Conservation (phyloP, 2,329 filamentous ascomycete species). For the Fusarium keratoplasticum region DNA sequence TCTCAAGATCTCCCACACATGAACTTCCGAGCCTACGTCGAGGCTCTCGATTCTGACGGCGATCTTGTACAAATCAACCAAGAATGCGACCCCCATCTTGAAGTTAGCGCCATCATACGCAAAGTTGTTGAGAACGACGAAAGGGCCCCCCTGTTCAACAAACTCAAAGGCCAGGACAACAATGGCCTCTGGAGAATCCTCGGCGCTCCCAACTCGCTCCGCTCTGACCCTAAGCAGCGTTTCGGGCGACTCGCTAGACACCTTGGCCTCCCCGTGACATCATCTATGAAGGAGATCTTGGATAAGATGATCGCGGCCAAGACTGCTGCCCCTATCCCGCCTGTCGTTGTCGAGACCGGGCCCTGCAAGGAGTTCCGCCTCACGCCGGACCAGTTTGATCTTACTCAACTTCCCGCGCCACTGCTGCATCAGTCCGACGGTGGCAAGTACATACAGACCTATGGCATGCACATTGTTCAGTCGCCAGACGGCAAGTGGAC, state of each 20-base stretch:
- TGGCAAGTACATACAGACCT: constrained; percentile 63
- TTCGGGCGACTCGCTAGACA: constrained; percentile 58
- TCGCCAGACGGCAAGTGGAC: constrained; percentile 61
- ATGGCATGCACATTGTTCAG: constrained; percentile 61
- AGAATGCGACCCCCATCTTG: constrained; percentile 57
- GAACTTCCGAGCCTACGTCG: constrained; percentile 38
- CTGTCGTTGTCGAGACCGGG: constrained; percentile 47
- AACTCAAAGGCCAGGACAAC: constrained; percentile 55
- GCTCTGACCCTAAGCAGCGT: constrained; percentile 39
- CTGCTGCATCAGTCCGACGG: constrained; percentile 59
- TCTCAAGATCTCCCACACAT: constrained; percentile 33
- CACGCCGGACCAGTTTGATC: constrained; percentile 32
- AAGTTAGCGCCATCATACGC: constrained; percentile 60
- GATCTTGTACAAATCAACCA: constrained; percentile 59
- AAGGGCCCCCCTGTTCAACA: constrained; percentile 64
- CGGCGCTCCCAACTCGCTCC: constrained; percentile 54
- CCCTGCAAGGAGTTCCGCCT: constrained; percentile 34
- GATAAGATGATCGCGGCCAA: constrained; percentile 55
- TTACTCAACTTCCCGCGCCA: constrained; percentile 56
- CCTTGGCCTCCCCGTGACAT: constrained; percentile 50
- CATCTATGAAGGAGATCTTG: constrained; percentile 50
- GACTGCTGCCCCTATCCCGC: constrained; percentile 43
- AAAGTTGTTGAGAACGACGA: constrained; percentile 58
- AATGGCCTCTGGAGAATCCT: constrained; percentile 60
- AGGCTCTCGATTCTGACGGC: constrained; percentile 46